Evolutionary conservation across 1,284 basidiomycete species (phyloP).

Genomic region (Sanguinoderma infundibulare): DNA sequence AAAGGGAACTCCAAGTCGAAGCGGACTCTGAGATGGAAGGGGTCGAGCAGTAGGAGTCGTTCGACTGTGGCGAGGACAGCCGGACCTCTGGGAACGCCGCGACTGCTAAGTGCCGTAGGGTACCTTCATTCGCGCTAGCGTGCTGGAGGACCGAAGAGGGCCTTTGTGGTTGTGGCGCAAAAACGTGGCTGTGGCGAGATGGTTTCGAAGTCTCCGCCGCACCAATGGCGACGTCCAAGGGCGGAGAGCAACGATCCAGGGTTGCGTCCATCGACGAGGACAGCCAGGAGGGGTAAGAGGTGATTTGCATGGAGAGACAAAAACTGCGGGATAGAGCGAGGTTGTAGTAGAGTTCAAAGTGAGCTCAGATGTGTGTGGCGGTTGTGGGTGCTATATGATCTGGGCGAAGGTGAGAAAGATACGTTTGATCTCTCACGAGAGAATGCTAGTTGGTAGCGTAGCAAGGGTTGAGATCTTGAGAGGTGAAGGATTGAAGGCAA

Average conservation of each 20-base stretch:
- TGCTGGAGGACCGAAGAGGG: not conserved
- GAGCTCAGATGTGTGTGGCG: not conserved
- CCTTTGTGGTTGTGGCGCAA: slow-evolving; percentile 1
- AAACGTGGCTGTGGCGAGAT: not conserved
- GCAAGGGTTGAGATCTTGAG: not conserved
- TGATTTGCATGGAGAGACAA: not conserved
- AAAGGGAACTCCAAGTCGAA: not conserved
- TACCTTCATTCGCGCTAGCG: not conserved
- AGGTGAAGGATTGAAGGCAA: not conserved
- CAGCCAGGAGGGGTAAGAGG: not conserved
- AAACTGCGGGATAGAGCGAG: not conserved
- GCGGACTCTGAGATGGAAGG: not conserved
- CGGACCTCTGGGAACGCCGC: no score
- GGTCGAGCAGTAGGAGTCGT: not conserved
- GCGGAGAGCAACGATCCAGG: not conserved
- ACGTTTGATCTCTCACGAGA: not conserved
- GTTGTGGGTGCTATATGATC: slow-evolving; percentile 1
- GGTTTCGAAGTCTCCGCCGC: not conserved
- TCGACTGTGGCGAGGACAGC: not conserved
- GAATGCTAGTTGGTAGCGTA: not conserved
- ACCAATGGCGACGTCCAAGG: not conserved
- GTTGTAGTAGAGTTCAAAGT: not conserved
- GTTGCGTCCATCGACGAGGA: not conserved
- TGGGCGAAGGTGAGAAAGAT: not conserved
- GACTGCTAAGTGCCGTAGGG: no score